phyloP scores from a whole-genome alignment of 345 rosid species.

The Citrus inodora region DNA sequence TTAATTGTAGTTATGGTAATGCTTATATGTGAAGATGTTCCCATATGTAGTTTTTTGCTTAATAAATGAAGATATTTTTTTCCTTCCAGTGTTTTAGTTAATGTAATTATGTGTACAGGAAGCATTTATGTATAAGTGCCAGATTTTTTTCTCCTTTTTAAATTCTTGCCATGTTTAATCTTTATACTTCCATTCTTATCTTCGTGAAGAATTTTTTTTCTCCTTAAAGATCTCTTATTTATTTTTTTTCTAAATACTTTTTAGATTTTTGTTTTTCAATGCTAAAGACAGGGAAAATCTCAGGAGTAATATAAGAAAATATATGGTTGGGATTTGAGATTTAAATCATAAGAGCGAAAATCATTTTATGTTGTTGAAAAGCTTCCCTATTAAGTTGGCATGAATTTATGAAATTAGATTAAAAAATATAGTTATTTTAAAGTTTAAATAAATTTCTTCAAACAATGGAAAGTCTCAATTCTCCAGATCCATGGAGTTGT shows the following conservation, averaged over 20 bases:
- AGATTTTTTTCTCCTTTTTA: not conserved
- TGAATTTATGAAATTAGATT: not conserved
- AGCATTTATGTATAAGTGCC: not conserved
- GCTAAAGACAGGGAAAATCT: not conserved
- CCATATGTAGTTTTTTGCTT: not conserved
- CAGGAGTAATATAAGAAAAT: not conserved
- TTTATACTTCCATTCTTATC: not conserved
- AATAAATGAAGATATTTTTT: not conserved
- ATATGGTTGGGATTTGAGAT: conserved; percentile 1
- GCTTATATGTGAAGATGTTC: not conserved
- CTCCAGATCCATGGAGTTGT: not conserved
- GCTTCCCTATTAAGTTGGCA: conserved; percentile 4
- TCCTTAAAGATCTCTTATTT: not conserved
- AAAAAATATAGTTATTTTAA: conserved; percentile 5
- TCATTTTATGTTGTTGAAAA: conserved; percentile 7
- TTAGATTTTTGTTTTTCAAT: not conserved
- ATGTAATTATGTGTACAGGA: not conserved
- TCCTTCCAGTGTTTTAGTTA: not conserved
- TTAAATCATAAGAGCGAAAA: not conserved
- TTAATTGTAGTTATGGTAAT: not conserved
- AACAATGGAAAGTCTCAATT: not conserved
- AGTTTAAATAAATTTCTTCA: not conserved
- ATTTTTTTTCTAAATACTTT: not conserved
- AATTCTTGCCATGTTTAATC: conserved; percentile 9
- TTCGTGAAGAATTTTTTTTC: not conserved